Conservation (phyloP, 2,329 filamentous ascomycete species). For the Pseudocercospora crystallina region DNA sequence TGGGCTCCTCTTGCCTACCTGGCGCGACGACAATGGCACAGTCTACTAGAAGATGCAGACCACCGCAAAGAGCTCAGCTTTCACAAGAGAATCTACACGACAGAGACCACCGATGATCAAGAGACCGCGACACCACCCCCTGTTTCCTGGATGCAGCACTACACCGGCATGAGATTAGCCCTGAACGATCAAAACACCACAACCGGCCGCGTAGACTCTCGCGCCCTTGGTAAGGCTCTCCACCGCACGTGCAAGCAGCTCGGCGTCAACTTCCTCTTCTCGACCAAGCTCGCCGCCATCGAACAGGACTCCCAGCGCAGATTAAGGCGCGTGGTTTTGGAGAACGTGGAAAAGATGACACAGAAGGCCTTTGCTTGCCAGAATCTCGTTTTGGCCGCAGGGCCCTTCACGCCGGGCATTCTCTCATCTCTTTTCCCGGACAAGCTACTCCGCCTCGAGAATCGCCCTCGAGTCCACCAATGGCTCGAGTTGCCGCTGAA, state of each 20-base stretch:
- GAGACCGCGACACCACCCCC: background rate
- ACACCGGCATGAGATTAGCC: background rate
- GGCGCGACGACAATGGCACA: background rate
- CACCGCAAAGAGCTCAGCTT: background rate
- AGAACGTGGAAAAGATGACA: background rate
- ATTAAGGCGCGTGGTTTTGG: background rate
- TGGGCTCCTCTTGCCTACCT: background rate
- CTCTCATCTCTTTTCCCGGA: background rate
- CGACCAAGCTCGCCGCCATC: background rate
- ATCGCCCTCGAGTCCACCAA: background rate
- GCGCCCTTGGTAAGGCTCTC: background rate
- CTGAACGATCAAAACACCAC: background rate
- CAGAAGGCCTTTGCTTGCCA: background rate
- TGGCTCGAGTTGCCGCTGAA: background rate
- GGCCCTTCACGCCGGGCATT: background rate
- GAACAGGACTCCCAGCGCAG: background rate
- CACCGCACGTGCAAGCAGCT: background rate
- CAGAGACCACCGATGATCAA: background rate
- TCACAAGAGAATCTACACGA: no score
- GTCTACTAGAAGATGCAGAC: background rate
- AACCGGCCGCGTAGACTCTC: background rate
- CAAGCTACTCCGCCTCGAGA: background rate
- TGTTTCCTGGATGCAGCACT: background rate
- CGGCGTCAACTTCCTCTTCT: background rate
- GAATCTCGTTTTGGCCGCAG: background rate